These are phyloP conservation scores for Cyberlindnera meyerae DNA, from an alignment of 805 yeast genomes.

Conservation along the genomic window DNA sequence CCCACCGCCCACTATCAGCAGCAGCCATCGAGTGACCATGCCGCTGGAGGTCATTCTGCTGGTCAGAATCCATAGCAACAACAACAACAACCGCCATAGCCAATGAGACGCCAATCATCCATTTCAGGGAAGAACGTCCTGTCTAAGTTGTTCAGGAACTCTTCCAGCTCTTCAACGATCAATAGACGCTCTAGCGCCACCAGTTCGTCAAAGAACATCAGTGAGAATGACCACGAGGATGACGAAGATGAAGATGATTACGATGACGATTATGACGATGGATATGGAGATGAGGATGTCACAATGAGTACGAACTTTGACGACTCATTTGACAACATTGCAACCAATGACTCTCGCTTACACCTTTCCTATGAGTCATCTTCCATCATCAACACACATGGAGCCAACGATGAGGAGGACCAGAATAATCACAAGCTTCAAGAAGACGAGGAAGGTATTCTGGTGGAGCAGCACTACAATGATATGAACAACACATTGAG, in stretches of 20 bases:
- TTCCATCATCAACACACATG: no score
- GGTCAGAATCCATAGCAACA: no score
- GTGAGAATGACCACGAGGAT: slow-evolving; percentile 5
- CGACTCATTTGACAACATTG: not conserved
- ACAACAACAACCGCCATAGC: not conserved
- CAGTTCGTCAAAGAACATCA: slow-evolving; percentile 1
- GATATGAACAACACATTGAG: slow-evolving; percentile 19
- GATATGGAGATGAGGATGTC: slow-evolving; percentile 8
- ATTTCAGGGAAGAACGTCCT: slow-evolving; percentile 17
- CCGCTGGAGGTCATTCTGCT: no score
- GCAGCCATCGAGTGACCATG: no score
- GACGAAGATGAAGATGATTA: slow-evolving; percentile 7
- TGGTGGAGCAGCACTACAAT: slow-evolving; percentile 22
- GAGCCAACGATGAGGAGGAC: slow-evolving; percentile 12
- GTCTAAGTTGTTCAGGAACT: slow-evolving; percentile 22
- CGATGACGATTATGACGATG: slow-evolving; percentile 9
- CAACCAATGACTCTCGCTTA: no score
- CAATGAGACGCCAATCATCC: slow-evolving; percentile 6
- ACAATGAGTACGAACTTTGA: slow-evolving; percentile 5
- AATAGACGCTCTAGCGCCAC: slow-evolving; percentile 10
- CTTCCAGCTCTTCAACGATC: slow-evolving; percentile 17
- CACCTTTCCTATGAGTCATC: no score
- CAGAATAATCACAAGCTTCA: not conserved
- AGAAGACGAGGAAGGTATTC: slow-evolving; percentile 17
- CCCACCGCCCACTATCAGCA: no score